phyloP scores from a whole-genome alignment of 2,329 filamentous ascomycete genomes.

The Dactylellina sp. region DNA sequence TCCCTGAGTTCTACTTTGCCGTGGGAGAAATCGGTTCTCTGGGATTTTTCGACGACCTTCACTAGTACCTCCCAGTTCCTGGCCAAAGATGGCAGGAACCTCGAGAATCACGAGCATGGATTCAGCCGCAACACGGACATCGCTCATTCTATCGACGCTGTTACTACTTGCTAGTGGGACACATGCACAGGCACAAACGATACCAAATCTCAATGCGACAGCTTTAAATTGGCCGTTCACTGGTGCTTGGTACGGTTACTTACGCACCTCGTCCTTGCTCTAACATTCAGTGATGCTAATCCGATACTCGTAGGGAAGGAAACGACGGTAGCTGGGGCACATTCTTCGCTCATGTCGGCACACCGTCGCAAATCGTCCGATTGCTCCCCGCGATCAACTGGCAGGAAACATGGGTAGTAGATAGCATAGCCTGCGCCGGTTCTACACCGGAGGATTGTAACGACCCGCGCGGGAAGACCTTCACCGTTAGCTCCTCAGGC shows the following conservation, averaged over 20 bases:
- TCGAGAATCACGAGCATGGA: constrained; percentile 34
- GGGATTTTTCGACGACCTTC: background rate
- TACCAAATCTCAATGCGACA: constrained; percentile 53
- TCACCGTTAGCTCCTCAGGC: constrained; percentile 21
- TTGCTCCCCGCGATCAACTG: constrained; percentile 50
- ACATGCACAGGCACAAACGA: constrained; percentile 23
- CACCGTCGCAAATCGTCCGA: constrained; percentile 48
- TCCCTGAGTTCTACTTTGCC: background rate
- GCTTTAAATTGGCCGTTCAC: constrained; percentile 35
- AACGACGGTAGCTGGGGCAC: constrained; percentile 52
- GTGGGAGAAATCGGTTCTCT: background rate
- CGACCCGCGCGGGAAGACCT: constrained; percentile 34
- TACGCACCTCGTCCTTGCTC: background rate
- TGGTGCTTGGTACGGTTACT: constrained; percentile 38
- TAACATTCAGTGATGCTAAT: background rate
- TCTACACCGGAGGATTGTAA: constrained; percentile 20
- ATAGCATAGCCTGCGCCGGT: constrained; percentile 12
- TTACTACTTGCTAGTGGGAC: constrained; percentile 5
- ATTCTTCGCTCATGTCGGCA: constrained; percentile 48
- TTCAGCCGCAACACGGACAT: constrained; percentile 45
- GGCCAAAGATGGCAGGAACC: constrained; percentile 41
- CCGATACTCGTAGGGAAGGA: constrained; percentile 30
- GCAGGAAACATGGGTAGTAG: constrained; percentile 54
- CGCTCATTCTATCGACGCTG: constrained; percentile 34
- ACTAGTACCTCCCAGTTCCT: constrained; percentile 1